Evolutionary conservation across 371 early-diverging fungal genomes (phyloP), one percentile per base, ranked within the genome.

Genomic region (Mucor saturninus): DNA sequence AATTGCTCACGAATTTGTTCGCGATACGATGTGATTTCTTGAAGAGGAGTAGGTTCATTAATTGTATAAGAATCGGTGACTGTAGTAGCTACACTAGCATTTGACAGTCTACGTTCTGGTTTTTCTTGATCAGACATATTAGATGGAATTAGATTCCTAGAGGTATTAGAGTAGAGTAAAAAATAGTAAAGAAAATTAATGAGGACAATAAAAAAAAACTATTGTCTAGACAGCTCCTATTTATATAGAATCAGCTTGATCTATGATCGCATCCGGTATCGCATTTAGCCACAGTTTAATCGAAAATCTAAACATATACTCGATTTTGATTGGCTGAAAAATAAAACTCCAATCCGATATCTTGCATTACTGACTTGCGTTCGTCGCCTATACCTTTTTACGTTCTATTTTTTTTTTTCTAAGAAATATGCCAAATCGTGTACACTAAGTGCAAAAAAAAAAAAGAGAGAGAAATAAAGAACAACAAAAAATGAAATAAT

Each of bases 1-100:
- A 69, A 13, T 29, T 69, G 69, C 13, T 64, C 69, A 15, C 69
- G 69, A 32, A 69, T 64, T 38, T 64, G 61, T 31, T 69, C 65
- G 29, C 58, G 48, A 30, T 69, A 64, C 0, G 57, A 54, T 5
- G 54, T 11, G 3, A 61, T 50, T 50, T 69, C 69, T 61, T 69
- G 69, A 29, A 61, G 40, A 38, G 61, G 65, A 21, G 46, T 57
- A 21, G 69, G 65, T 14, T 69, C 65, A 28, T 69, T 57, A 9
- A 69, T 54, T 4, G 51, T 40, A 31, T 46, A 69, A 0, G 46
- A 61, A 40, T 69, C 69, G 32, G 53, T 38, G 3, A 61, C 50
- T 54, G 64, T 69, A 38, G 61, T 69, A 28, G 61, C 11, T 21
- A 52, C 38, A 30, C 61, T 69, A 56, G 54, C 50, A 2, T 38